Base-by-base conservation (phyloP, 805 yeast species). In the Kregervanrija delftensis region DNA sequence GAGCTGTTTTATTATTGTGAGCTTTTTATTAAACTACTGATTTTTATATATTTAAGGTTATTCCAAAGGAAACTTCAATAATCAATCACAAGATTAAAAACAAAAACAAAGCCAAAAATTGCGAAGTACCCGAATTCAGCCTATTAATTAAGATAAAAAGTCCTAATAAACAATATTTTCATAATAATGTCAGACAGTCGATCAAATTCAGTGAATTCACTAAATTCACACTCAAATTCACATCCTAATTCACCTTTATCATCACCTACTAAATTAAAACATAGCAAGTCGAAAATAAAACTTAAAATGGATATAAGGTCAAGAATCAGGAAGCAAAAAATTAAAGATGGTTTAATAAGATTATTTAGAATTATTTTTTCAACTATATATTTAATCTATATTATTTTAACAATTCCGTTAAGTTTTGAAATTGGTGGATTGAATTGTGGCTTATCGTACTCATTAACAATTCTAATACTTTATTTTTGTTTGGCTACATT, bases 361-460 rank as follows among this genome's bases (percentile, higher is more conserved):
- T 16, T 33, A 1, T 41, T 68, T 16, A 56, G 74, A 42, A 64
- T 68, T 17, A 34, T 74, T 12, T 66, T 79, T 47, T 77, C 86
- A 0, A 64, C 77, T 1, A 63, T 84, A 30, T 88, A 89, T 57
- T 68, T 88, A 43, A 61, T 76, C 5, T 74, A 86, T 41, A 79
- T 87, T 11, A 74, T 89, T 30, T 69, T 90, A 30, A 84, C 96
- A 2, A 84, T 93, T 6, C 98, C 98, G 4, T 73, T 93, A 49
- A 85, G 97, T 17, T 93, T 93, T 64, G 96, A 91, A 58, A 83
- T 88, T 34, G 98, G 98, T 9, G 97, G 98, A 1, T 74, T 82
- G 14, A 73, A 79, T 45, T 91, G 98, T 64, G 99, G 99, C 1
- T 68, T 93, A 48, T 79, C 95, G 14, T 93, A 81, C 61, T 80